Evolutionary conservation across 2,329 filamentous ascomycete genomes (phyloP), one percentile per base, ranked within the genome.

Genomic region (Diaporthe ampelina): DNA sequence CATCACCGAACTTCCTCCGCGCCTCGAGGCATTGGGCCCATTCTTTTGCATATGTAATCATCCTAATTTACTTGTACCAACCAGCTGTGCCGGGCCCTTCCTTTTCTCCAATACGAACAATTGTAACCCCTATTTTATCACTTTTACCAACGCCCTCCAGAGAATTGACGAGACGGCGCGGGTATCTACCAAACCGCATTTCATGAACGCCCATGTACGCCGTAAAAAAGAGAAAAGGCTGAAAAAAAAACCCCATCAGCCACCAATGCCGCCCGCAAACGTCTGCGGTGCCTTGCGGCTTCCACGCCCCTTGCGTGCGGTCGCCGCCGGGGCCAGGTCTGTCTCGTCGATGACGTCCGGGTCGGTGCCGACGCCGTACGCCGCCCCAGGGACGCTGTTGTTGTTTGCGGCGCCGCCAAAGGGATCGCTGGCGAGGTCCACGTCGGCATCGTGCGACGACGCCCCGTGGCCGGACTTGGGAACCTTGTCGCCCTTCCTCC

Each of bases 401-500:
- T 61, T 45, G 37, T 43, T 43, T 43, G n/a, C 24, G 15, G 29
- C 74, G 50, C 73, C 56, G n/a, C 67, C 48, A 26, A 70, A 70
- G 24, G 35, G 35, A 26, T 58, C 54, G 32, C 58, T 57, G 24
- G 68, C 76, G 19, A 63, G 56, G 7, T 43, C 40, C 15, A 19
- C 15, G 40, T 61, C 74, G 7, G 73, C 75, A n/a, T 68, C 75
- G 43, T 75, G 75, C 19, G 76, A 21, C 17, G 19, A 3, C 7
- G 13, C 77, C 13, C 70, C 77, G 0, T 70, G 74, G 29, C 50
- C 74, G 24, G 74, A 74, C 5, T 73, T 73, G 54, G 78, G 77
- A 19, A 32, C 78, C 11, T 76, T 76, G 21, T 83, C 84, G 54
- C 85, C 84, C 48, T 76, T 77, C 19, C 79, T 84, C 48, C 74